Conservation (phyloP, 495 filamentous ascomycete species). For the Aspergillus ostianus region DNA sequence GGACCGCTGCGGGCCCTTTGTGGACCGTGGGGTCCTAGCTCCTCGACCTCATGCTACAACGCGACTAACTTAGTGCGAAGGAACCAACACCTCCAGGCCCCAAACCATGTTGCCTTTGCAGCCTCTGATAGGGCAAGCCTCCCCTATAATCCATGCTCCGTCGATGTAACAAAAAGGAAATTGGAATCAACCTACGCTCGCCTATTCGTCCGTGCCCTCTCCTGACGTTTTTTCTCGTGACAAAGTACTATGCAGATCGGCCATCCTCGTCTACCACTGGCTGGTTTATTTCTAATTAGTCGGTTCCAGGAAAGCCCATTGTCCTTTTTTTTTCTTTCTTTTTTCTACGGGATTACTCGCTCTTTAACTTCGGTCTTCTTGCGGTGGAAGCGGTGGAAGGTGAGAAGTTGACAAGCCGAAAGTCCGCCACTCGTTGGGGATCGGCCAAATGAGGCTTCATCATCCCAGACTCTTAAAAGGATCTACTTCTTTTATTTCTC, state of each 20-base stretch:
- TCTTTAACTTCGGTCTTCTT: neutral
- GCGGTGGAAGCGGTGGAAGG: neutral
- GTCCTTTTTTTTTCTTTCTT: neutral
- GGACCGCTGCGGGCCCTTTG: constrained; percentile 26
- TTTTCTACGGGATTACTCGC: neutral
- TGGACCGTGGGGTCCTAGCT: constrained; percentile 29
- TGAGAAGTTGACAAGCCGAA: constrained; percentile 12
- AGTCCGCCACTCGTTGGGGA: constrained; percentile 14
- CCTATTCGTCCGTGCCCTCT: constrained; percentile 18
- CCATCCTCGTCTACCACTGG: constrained; percentile 15
- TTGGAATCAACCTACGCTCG: constrained; percentile 20
- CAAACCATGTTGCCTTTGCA: constrained; percentile 5
- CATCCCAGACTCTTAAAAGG: constrained; percentile 8
- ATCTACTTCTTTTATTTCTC: constrained; percentile 6
- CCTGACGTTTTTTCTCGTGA: constrained; percentile 23
- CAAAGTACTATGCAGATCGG: constrained; percentile 27
- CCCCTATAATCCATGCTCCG: neutral
- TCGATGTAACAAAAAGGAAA: constrained; percentile 21
- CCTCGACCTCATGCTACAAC: constrained; percentile 18
- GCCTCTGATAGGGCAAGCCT: constrained; percentile 4
- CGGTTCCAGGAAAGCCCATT: neutral
- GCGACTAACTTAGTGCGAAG: neutral
- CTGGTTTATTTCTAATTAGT: constrained; percentile 3
- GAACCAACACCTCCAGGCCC: constrained; percentile 7
- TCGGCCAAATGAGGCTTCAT: constrained; percentile 17